Conservation (phyloP, 148 eudicot species). For the Linanthus parryae region DNA sequence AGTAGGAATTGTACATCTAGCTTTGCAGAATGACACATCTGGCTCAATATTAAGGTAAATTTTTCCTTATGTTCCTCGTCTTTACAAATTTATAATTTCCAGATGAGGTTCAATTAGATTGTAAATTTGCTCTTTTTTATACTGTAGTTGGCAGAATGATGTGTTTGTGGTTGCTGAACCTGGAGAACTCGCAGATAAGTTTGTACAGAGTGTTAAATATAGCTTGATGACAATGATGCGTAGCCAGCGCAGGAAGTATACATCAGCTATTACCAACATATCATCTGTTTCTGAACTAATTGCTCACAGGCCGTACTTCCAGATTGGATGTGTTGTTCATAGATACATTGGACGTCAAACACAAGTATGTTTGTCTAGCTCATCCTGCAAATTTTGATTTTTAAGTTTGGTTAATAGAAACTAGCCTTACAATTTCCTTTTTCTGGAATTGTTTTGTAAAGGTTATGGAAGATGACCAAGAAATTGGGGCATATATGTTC, state of each 20-base stretch:
- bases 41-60: slow-evolving; percentile 84
- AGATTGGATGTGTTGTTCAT: slow-evolving; percentile 89
- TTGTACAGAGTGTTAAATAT: slow-evolving; percentile 81
- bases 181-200: slow-evolving; percentile 95
- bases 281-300: slow-evolving; percentile 81
- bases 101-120: not conserved
- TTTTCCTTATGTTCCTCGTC: slow-evolving; percentile 6
- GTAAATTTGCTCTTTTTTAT: slow-evolving; percentile 2
- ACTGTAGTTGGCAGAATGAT: slow-evolving; percentile 95
- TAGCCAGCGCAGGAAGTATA: slow-evolving; percentile 62
- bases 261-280: slow-evolving; percentile 55
- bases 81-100: not conserved
- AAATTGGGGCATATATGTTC: slow-evolving; percentile 97
- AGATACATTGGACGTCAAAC: slow-evolving; percentile 96
- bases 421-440: not conserved
- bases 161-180: slow-evolving; percentile 99
- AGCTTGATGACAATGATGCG: slow-evolving; percentile 70
- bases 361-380: slow-evolving; percentile 45
- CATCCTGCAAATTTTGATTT: slow-evolving; percentile 1
- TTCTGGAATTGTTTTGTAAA: slow-evolving; percentile 21
- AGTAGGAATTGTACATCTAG: slow-evolving; percentile 85
- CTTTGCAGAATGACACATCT: slow-evolving; percentile 83
- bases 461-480: slow-evolving; percentile 99
- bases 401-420: not conserved
- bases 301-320: slow-evolving; percentile 81